Evolutionary conservation across 768 basidiomycete species (phyloP).

Genomic region (Tricholoma hemisulphureum): DNA sequence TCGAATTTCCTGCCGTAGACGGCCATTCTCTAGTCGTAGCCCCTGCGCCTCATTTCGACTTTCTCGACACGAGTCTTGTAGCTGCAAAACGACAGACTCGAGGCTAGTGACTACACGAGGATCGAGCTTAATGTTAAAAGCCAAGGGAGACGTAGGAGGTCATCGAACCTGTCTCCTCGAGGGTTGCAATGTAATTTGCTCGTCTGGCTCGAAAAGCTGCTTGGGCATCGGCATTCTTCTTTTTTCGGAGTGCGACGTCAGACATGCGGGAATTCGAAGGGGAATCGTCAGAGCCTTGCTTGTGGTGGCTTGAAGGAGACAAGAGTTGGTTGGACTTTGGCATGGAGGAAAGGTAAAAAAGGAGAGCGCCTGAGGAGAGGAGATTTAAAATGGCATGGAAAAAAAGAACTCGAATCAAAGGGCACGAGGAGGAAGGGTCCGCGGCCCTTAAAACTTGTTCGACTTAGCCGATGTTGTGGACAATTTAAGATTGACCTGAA

Average conservation of each 20-base stretch:
- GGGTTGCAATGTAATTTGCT: constrained; percentile 83
- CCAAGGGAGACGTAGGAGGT: not conserved
- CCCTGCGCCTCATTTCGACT: constrained; percentile 59
- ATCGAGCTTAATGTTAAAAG: constrained; percentile 18
- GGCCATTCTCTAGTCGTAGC: constrained; percentile 62
- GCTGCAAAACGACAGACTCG: constrained; percentile 79
- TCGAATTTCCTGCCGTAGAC: constrained; percentile 59
- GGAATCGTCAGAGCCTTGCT: constrained; percentile 35
- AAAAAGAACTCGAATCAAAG: constrained; percentile 65
- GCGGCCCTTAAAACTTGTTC: constrained; percentile 48
- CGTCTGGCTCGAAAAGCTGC: constrained; percentile 80
- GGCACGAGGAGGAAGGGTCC: constrained; percentile 65
- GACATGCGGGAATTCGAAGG: constrained; percentile 45
- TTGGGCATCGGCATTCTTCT: constrained; percentile 89
- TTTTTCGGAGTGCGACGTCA: constrained; percentile 74
- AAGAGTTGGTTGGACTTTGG: constrained; percentile 39
- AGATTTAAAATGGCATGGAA: constrained; percentile 61
- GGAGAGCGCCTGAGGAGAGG: constrained; percentile 25
- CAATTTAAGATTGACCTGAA: constrained; percentile 52
- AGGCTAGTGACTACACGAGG: constrained; percentile 67
- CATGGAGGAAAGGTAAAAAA: constrained; percentile 34
- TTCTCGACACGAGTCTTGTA: constrained; percentile 79
- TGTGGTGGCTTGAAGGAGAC: constrained; percentile 30
- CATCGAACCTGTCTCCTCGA: constrained; percentile 71
- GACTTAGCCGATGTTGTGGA: constrained; percentile 48